Conservation (phyloP, 208 protist genomes). For the Wallacemonas sp. region DNA sequence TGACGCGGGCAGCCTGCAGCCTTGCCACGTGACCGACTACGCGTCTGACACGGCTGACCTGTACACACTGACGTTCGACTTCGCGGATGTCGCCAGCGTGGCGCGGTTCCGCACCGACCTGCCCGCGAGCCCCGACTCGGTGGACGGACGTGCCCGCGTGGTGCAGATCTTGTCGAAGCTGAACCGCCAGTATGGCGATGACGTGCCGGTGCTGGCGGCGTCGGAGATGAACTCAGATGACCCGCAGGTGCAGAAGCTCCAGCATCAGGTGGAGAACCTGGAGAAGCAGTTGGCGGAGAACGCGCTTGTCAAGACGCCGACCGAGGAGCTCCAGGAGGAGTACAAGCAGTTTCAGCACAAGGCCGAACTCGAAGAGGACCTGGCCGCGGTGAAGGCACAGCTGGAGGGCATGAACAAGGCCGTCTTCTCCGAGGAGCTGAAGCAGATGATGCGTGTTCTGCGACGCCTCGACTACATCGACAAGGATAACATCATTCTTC, state of each 20-base stretch:
- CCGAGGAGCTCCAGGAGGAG: slow-evolving; percentile 47
- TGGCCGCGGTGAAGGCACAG: slow-evolving; percentile 75
- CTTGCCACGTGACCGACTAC: slow-evolving; percentile 83
- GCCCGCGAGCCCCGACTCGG: slow-evolving; percentile 72
- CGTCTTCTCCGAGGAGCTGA: slow-evolving; percentile 95
- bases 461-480: slow-evolving; percentile 96
- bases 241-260: slow-evolving; percentile 66
- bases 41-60: slow-evolving; percentile 83
- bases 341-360: slow-evolving; percentile 80
- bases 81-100: slow-evolving; percentile 70
- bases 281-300: slow-evolving; percentile 82
- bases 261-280: slow-evolving; percentile 84
- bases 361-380: slow-evolving; percentile 58
- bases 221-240: slow-evolving; percentile 97
- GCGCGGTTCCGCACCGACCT: slow-evolving; percentile 81
- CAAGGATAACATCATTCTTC: slow-evolving; percentile 96
- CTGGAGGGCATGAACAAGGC: slow-evolving; percentile 84
- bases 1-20: slow-evolving; percentile 29
- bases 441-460: slow-evolving; percentile 97
- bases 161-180: slow-evolving; percentile 84
- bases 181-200: slow-evolving; percentile 62
- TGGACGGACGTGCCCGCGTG: slow-evolving; percentile 68
- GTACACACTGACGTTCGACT: slow-evolving; percentile 85
- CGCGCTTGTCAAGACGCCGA: slow-evolving; percentile 60
- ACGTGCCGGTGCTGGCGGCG: slow-evolving; percentile 93